Base-by-base conservation (phyloP, 2,329 filamentous ascomycete genomes). In the Pseudogymnoascus sp. region DNA sequence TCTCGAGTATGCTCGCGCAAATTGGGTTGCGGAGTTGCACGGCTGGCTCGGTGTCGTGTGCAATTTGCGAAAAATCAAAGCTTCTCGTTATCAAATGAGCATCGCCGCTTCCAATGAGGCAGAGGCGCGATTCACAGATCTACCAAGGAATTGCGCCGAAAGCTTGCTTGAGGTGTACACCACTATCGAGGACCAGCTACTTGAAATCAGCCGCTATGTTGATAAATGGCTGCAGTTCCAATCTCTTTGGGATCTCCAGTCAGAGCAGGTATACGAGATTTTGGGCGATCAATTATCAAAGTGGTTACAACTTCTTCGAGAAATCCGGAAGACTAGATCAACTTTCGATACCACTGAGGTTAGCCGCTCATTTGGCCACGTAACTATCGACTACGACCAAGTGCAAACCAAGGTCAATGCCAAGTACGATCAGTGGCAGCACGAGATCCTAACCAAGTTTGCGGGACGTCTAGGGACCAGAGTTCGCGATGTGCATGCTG, bases 371-470 rank as follows among this genome's bases (percentile, higher is more conserved):
- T 99, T 99, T 72, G 94, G 94, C 4, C 93, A 96, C 74, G 86
- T 97, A 61, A 91, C 89, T 3, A 92, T 99, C 70, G 93, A 99
- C 73, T 99, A 99, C 71, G 94, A 97, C 70, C 95, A 99, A 74
- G 94, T 99, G 0, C 95, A 99, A 75, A 91, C 93, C 62, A 97
- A 96, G 75, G 94, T 99, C 74, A 99, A 97, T 70, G 91, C 92
- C 69, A 99, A 97, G 74, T 99, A 99, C 72, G 95, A 99, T 72
- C 93, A 97, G 74, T 99, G 95, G 94, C 94, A 99, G 74, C 91
- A 97, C 69, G 94, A 99, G 67, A 96, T 99, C 61, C 80, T 97
- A 37, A 84, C 89, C 68, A 96, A 96, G 73, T 99, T 99, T 75
- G 94, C 92, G 37, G 83, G 84, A 62, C 90, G 94, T 62, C 87